Base-by-base conservation (phyloP, 2,329 filamentous ascomycete species). In the Lithohypha guttulata region DNA sequence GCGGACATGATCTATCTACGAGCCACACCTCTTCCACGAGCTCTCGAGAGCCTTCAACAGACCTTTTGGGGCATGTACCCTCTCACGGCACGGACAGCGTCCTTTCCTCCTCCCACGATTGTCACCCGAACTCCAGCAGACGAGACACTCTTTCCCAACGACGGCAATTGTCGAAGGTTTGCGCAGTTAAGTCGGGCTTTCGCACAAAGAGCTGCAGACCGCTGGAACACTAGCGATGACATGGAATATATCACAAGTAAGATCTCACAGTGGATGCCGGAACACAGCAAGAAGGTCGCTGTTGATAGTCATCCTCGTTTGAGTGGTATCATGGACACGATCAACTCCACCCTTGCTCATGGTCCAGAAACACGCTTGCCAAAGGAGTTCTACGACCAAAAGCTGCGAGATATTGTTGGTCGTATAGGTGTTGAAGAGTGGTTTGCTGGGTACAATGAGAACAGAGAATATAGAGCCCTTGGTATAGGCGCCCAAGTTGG, bases 241-340 rank as follows among this genome's bases (percentile, higher is more conserved):
- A 89, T 96, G 79, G 71, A 73, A 21, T 87, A 93, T 56, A 65
- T 95, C 17, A 86, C 81, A 52, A 78, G 73, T 44, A 63, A 83
- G 43, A 77, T 87, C 39, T 77, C 81, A 23, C 85, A 82, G 58
- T 93, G 81, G 76, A 93, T 96, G 83, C 84, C 85, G 0, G 69
- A 76, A 6, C 69, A 70, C 23, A 70, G 68, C 20, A 72, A 72
- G 8, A 69, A 71, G 26, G 78, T 95, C 6, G 83, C 81, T 18
- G 84, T 96, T 6, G 86, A 95, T 59, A 79, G 79, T 1, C 79
- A 80, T 43, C 91, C 91, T 1, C 72, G 87, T 30, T 68, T 96
- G 9, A 86, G 79, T 4, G 91, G 91, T 38, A 81, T 98, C 53
- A 85, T 93, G 81, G 91, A 98, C 62, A 91, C 84, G 0, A 73